A percentile compares a stretch with the other conserved stretches of the same genome.
phyloP scores from a whole-genome alignment of 345 rosid genomes.

The Xanthoceras sorbifolium region DNA sequence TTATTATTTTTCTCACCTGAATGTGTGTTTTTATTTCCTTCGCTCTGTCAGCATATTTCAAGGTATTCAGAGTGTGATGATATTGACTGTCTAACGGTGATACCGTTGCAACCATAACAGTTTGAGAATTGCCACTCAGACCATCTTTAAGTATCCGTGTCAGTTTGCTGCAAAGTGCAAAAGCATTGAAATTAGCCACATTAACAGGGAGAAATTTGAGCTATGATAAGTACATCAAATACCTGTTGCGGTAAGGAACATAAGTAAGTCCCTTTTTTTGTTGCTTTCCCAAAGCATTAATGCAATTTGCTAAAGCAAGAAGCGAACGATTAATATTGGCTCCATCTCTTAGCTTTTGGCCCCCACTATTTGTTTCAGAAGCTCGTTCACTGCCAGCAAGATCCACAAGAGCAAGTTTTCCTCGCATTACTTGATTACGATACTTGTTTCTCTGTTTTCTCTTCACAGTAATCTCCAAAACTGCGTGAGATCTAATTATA shows the following conservation, averaged over 20 bases:
- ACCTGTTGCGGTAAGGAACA: constrained; percentile 97
- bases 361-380: constrained; percentile 88
- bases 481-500: constrained; percentile 80
- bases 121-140: constrained; percentile 96
- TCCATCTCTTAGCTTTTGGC: constrained; percentile 94
- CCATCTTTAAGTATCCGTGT: constrained; percentile 98
- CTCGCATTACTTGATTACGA: constrained; percentile 71
- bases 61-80: constrained; percentile 83
- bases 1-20: constrained; percentile 44
- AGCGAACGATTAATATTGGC: constrained; percentile 92
- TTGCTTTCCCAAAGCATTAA: constrained; percentile 89
- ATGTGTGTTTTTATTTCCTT: constrained; percentile 95
- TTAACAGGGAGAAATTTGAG: not conserved
- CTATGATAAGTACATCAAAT: constrained; percentile 19
- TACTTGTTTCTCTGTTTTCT: constrained; percentile 76
- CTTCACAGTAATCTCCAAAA: constrained; percentile 83
- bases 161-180: constrained; percentile 52
- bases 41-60: constrained; percentile 98
- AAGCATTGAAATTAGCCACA: constrained; percentile 15
- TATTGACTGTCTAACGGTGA: constrained; percentile 66
- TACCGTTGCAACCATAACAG: constrained; percentile 90
- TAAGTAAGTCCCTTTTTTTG: constrained; percentile 98
- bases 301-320: constrained; percentile 95
- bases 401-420: constrained; percentile 97
- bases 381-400: constrained; percentile 99